A percentile compares a stretch with the other conserved stretches of the same genome.
phyloP scores from a whole-genome alignment of 73 alveolate genomes.

The Blepharisma japonicum region DNA sequence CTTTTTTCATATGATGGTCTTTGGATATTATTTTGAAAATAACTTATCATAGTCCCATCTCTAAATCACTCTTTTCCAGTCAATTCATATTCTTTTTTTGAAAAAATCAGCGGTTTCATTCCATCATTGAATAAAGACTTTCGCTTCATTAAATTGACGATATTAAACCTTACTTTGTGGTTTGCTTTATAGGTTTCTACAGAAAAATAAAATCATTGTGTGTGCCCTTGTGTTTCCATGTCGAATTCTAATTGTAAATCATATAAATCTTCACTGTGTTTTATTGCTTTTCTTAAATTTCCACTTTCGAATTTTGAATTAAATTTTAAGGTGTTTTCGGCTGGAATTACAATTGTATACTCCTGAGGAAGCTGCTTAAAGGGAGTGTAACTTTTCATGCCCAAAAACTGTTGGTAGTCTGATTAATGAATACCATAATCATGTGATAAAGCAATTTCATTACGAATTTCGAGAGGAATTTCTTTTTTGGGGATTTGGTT shows the following conservation, averaged over 20 bases:
- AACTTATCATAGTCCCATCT: slow-evolving; percentile 80
- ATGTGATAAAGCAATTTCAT: background rate
- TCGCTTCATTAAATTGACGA: slow-evolving; percentile 96
- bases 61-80: slow-evolving; percentile 71
- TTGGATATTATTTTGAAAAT: slow-evolving; percentile 66
- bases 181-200: slow-evolving; percentile 79
- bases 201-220: slow-evolving; percentile 98
- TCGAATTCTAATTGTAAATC: slow-evolving; percentile 95
- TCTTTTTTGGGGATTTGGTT: too few relatives aligned
- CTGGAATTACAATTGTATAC: background rate
- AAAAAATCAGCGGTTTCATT: slow-evolving; percentile 76
- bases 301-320: slow-evolving; percentile 31
- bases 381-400: background rate
- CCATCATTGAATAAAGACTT: slow-evolving; percentile 94
- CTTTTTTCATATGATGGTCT: slow-evolving; percentile 7
- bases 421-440: background rate
- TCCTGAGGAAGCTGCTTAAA: background rate
- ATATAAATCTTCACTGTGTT: slow-evolving; percentile 56
- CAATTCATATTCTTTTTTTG: slow-evolving; percentile 47
- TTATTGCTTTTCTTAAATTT: slow-evolving; percentile 30
- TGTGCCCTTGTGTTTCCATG: slow-evolving; percentile 96
- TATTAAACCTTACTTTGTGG: slow-evolving; percentile 76
- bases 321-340: background rate
- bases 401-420: background rate
- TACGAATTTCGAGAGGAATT: too few relatives aligned